Conservation (phyloP, 1,139 yeast genomes). For the Saccharomyces pastorianus region DNA sequence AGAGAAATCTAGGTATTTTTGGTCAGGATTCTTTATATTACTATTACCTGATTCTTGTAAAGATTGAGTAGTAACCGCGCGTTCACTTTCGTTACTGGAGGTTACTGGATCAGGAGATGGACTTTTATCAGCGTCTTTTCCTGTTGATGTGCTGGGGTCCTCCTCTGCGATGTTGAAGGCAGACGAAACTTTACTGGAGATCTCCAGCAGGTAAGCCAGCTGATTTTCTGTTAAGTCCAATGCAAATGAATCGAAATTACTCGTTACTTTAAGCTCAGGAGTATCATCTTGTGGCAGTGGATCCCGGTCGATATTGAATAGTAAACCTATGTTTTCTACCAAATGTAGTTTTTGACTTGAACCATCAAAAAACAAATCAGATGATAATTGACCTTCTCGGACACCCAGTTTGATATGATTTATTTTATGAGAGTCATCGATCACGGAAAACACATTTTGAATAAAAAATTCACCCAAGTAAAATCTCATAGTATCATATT, state of each 20-base stretch:
- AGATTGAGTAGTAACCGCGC: background rate
- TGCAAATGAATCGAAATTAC: conserved; percentile 58
- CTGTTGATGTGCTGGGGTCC: background rate
- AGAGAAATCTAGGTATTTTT: conserved; percentile 37
- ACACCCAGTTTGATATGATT: conserved; percentile 61
- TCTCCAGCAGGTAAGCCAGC: conserved; percentile 47
- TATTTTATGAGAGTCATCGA: conserved; percentile 30
- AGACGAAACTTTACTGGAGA: conserved; percentile 50
- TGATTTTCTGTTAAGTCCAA: conserved; percentile 74
- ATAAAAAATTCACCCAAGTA: conserved; percentile 80
- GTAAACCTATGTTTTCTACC: conserved; percentile 60
- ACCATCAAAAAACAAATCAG: conserved; percentile 49
- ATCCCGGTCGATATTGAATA: conserved; percentile 51
- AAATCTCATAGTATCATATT: conserved; percentile 57
- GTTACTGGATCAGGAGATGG: background rate
- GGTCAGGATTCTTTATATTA: background rate
- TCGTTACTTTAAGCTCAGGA: conserved; percentile 50
- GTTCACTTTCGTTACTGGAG: background rate
- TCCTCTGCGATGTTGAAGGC: conserved; percentile 36
- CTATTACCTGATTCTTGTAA: background rate
- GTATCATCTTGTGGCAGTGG: conserved; percentile 36
- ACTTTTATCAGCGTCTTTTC: background rate
- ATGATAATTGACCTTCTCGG: conserved; percentile 57
- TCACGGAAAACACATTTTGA: conserved; percentile 46
- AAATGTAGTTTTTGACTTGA: conserved; percentile 52